Evolutionary conservation across 768 basidiomycete genomes (phyloP).

Genomic region (Lactarius tabidus): DNA sequence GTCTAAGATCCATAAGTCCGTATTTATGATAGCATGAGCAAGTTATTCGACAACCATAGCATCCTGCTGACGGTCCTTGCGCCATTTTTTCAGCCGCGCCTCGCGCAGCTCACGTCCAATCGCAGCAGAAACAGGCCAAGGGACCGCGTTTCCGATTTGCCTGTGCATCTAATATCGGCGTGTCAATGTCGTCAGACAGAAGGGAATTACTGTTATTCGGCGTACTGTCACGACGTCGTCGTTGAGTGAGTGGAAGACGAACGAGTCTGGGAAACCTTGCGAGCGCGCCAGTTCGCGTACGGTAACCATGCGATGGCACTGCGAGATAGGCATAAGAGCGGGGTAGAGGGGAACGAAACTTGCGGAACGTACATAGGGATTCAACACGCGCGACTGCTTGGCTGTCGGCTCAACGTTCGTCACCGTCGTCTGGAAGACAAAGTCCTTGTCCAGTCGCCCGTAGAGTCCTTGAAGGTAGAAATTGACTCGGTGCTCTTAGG

Average conservation of each 20-base stretch:
- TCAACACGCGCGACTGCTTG: conserved; percentile 66
- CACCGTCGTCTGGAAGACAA: conserved; percentile 68
- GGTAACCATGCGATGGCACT: conserved; percentile 70
- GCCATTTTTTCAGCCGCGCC: conserved; percentile 42
- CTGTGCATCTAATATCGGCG: conserved; percentile 74
- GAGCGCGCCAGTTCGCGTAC: conserved; percentile 75
- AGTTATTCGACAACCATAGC: conserved; percentile 20
- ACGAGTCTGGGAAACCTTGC: conserved; percentile 78
- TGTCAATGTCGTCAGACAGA: no score
- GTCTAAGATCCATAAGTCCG: neutral
- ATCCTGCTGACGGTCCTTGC: conserved; percentile 4
- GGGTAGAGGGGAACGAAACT: neutral
- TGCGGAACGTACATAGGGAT: conserved; percentile 50
- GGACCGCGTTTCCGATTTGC: conserved; percentile 79
- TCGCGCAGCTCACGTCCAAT: conserved; percentile 59
- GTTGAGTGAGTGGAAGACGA: conserved; percentile 52
- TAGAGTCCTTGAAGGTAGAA: conserved; percentile 43
- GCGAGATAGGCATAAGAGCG: neutral
- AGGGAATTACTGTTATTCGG: conserved; percentile 4
- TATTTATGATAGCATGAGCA: neutral
- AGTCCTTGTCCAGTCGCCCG: conserved; percentile 53
- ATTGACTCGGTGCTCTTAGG: neutral
- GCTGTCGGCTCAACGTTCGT: conserved; percentile 78
- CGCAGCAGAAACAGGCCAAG: conserved; percentile 59
- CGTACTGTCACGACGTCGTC: conserved; percentile 59